Evolutionary conservation across 2,329 filamentous ascomycete genomes (phyloP).

Genomic region (Alternaria angustiovoidea): DNA sequence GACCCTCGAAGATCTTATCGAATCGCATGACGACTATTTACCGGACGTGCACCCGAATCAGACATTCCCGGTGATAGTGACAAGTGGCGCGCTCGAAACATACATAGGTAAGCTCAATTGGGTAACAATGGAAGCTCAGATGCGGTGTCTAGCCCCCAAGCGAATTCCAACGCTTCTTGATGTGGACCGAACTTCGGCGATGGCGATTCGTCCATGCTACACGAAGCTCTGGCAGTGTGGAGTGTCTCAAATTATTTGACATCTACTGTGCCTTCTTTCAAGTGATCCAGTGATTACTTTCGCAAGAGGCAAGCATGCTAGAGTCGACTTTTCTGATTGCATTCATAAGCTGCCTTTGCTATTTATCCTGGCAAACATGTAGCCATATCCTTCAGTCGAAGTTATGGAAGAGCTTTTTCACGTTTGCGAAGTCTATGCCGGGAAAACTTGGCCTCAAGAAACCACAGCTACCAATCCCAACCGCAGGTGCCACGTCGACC

Average conservation of each 20-base stretch:
- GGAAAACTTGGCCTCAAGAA: background rate
- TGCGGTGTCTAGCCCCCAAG: background rate
- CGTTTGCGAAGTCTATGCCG: background rate
- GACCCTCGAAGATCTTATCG: background rate
- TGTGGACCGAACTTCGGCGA: background rate
- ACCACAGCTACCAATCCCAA: background rate
- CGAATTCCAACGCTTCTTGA: background rate
- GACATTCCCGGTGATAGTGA: background rate
- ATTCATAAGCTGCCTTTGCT: background rate
- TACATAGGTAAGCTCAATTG: background rate
- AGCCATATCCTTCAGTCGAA: background rate
- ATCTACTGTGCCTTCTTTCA: background rate
- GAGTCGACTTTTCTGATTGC: background rate
- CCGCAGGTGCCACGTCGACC: background rate
- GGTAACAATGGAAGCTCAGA: background rate
- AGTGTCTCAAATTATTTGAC: background rate
- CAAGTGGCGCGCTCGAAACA: background rate
- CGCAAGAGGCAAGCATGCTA: background rate
- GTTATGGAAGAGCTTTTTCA: background rate
- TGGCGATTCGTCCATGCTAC: background rate
- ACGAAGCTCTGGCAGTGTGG: background rate
- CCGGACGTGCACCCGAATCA: background rate
- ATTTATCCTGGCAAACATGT: background rate
- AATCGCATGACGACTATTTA: background rate
- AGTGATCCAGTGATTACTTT: background rate